Evolutionary conservation across 805 yeast species (phyloP).

Genomic region (Lachancea quebecensis): DNA sequence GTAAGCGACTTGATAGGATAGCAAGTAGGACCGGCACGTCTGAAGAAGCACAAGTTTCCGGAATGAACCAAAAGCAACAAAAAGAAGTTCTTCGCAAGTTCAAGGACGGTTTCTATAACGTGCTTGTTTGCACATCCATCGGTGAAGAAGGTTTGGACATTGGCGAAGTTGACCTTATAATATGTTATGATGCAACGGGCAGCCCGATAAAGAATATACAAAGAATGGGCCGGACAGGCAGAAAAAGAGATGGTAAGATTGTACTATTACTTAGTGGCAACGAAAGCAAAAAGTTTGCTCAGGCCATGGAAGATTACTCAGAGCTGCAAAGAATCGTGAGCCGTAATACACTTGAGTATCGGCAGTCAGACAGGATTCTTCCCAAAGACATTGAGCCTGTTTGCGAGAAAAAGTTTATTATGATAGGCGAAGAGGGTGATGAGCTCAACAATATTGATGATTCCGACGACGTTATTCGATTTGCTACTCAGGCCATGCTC

Average conservation of each 20-base stretch:
- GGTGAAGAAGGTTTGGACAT: slow-evolving; percentile 99
- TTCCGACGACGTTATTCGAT: slow-evolving; percentile 58
- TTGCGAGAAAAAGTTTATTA: slow-evolving; percentile 50
- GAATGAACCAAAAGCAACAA: slow-evolving; percentile 89
- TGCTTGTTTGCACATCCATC: slow-evolving; percentile 89
- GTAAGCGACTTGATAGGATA: slow-evolving; percentile 31
- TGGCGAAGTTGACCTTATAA: slow-evolving; percentile 92
- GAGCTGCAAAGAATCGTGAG: slow-evolving; percentile 66
- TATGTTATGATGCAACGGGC: slow-evolving; percentile 87
- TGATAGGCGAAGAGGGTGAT: slow-evolving; percentile 64
- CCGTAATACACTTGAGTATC: slow-evolving; percentile 38
- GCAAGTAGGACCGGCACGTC: slow-evolving; percentile 52
- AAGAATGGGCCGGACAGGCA: slow-evolving; percentile 97
- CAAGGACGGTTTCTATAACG: slow-evolving; percentile 64
- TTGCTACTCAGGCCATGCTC: slow-evolving; percentile 60
- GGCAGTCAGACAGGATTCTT: slow-evolving; percentile 56
- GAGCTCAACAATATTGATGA: slow-evolving; percentile 48
- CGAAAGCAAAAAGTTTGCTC: slow-evolving; percentile 73
- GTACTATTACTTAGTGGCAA: slow-evolving; percentile 65
- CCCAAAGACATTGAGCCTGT: slow-evolving; percentile 52
- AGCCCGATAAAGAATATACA: slow-evolving; percentile 92
- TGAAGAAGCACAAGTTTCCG: slow-evolving; percentile 67
- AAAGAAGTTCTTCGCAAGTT: slow-evolving; percentile 70
- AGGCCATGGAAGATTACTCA: slow-evolving; percentile 78
- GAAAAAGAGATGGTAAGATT: slow-evolving; percentile 84